Percentiles rank a stretch among this genome's conserved stretches.
Evolutionary conservation across 257 asterid species (phyloP).

Genomic region (Linaria vulgaris): DNA sequence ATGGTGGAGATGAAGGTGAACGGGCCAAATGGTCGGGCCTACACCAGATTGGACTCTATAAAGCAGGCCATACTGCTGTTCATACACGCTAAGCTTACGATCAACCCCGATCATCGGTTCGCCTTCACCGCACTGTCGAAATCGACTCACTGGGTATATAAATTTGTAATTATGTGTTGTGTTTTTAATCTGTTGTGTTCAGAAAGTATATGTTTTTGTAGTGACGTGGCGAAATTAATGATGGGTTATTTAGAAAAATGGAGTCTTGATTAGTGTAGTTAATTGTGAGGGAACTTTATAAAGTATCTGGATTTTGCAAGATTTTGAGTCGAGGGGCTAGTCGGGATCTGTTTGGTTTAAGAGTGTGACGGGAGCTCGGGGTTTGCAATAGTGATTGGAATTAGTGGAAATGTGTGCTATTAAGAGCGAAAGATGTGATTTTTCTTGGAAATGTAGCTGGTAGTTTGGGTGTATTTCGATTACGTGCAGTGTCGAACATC

Average conservation of each 20-base stretch:
- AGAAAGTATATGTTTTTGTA: neutral
- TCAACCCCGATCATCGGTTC: slow-evolving; percentile 86
- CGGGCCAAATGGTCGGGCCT: slow-evolving; percentile 73
- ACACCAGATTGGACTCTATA: slow-evolving; percentile 72
- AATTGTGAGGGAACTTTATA: too few relatives aligned
- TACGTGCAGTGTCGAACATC: neutral
- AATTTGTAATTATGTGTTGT: too few relatives aligned
- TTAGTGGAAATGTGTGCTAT: too few relatives aligned
- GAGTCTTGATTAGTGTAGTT: too few relatives aligned
- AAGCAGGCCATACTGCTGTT: slow-evolving; percentile 80
- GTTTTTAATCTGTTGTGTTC: neutral
- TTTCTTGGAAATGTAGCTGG: neutral
- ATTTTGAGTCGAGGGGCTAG: too few relatives aligned
- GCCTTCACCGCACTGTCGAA: slow-evolving; percentile 70
- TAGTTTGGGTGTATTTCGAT: neutral
- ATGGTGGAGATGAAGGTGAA: slow-evolving; percentile 72
- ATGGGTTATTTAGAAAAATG: too few relatives aligned
- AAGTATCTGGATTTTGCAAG: too few relatives aligned
- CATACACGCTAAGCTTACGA: slow-evolving; percentile 76
- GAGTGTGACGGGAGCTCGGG: too few relatives aligned
- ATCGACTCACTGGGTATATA: slow-evolving; percentile 66
- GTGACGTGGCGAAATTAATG: neutral
- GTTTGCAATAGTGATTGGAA: too few relatives aligned
- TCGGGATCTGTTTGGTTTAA: too few relatives aligned
- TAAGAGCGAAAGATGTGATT: neutral